These are phyloP conservation scores for Melanogaster broomeanus DNA, from an alignment of 768 basidiomycete genomes.

Conservation along the genomic window DNA sequence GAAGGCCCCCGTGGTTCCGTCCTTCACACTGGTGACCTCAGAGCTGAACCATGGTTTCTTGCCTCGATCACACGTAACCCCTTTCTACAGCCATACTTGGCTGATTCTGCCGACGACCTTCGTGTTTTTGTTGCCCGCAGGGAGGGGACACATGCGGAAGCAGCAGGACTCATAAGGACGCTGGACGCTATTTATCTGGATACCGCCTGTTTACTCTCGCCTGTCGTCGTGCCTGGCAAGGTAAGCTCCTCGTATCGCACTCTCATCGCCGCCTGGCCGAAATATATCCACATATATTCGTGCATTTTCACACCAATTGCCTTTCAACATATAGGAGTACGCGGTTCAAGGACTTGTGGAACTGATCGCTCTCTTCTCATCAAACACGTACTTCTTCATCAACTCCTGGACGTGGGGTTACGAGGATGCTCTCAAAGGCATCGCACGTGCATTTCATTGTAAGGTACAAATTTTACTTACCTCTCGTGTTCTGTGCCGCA, in stretches of 20 bases:
- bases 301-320: background rate
- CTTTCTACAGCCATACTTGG: slow-evolving; percentile 70
- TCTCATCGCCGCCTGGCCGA: background rate
- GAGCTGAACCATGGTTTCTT: slow-evolving; percentile 84
- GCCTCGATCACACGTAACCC: slow-evolving; percentile 68
- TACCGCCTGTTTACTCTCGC: slow-evolving; percentile 66
- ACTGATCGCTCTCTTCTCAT: slow-evolving; percentile 69
- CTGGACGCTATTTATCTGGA: slow-evolving; percentile 84
- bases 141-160: slow-evolving; percentile 22
- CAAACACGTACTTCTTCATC: slow-evolving; percentile 76
- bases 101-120: slow-evolving; percentile 27
- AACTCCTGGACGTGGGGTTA: slow-evolving; percentile 98
- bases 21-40: slow-evolving; percentile 92
- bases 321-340: slow-evolving; percentile 46
- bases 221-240: slow-evolving; percentile 58
- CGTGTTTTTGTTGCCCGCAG: slow-evolving; percentile 26
- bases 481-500: background rate
- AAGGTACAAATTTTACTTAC: slow-evolving; percentile 40
- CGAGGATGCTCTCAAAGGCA: slow-evolving; percentile 82
- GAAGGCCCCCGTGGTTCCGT: slow-evolving; percentile 69
- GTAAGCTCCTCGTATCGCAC: slow-evolving; percentile 31
- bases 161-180: slow-evolving; percentile 39
- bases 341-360: slow-evolving; percentile 68
- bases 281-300: too few species aligned
- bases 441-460: slow-evolving; percentile 65